Evolutionary conservation across 495 filamentous ascomycete genomes (phyloP).

Genomic region (Entonaema liquescens): DNA sequence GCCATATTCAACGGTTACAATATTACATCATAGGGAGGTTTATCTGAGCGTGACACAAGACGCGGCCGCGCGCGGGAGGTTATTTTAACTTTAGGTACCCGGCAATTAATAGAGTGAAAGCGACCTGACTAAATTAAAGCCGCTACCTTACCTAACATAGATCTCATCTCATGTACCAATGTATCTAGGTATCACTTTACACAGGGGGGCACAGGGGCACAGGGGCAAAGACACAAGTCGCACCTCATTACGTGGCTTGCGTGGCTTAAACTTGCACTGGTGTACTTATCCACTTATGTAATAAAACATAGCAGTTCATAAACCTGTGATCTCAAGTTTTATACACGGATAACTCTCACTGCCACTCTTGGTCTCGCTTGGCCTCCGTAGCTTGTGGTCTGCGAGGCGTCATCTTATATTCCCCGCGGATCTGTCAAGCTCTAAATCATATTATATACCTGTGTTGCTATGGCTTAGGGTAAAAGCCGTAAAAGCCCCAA

Average conservation of each 20-base stretch:
- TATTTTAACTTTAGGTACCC: background rate
- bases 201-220: background rate
- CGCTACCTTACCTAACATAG: background rate
- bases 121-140: background rate
- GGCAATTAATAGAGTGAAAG: background rate
- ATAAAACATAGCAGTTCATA: background rate
- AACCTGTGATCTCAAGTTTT: background rate
- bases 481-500: background rate
- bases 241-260: constrained; percentile 1
- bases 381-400: background rate
- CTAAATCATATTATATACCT: background rate
- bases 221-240: background rate
- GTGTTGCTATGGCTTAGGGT: background rate
- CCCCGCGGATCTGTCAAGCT: background rate
- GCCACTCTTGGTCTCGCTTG: background rate
- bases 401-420: background rate
- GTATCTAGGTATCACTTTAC: background rate
- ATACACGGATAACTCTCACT: background rate
- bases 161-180: background rate
- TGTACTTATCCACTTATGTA: background rate
- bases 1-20: background rate
- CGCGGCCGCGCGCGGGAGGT: constrained; percentile 1
- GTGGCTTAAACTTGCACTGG: constrained; percentile 3
- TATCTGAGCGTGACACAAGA: background rate
- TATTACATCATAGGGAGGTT: background rate